Conservation (phyloP, 2,329 filamentous ascomycete species). For the Trichophyton benhamiae region DNA sequence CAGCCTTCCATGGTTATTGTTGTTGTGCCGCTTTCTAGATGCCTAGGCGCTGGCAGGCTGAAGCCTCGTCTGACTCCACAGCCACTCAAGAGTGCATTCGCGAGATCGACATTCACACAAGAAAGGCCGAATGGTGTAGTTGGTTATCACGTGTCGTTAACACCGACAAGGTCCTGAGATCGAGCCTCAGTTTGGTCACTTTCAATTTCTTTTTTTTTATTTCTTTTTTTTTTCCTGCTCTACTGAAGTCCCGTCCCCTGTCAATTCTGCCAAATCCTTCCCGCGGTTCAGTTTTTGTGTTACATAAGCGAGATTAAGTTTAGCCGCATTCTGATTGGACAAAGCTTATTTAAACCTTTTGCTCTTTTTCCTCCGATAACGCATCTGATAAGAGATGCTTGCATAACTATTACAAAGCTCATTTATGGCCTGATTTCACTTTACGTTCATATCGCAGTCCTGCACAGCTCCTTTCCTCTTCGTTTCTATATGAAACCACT, state of each 20-base stretch:
- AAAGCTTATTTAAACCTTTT: not conserved
- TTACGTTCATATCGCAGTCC: not conserved
- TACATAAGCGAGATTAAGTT: not conserved
- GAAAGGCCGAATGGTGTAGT: constrained; percentile 5
- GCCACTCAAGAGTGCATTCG: not conserved
- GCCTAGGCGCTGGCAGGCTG: not conserved
- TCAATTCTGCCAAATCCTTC: not conserved
- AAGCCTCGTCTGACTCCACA: not conserved
- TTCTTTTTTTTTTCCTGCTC: not conserved
- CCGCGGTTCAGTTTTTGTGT: not conserved
- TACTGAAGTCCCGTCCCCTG: not conserved
- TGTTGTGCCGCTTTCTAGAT: no score
- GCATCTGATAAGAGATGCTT: constrained; percentile 1
- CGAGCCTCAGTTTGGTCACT: constrained; percentile 3
- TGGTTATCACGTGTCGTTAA: constrained; percentile 5
- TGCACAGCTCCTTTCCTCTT: not conserved
- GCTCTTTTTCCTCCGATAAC: not conserved
- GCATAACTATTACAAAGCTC: not conserved
- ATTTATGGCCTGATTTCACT: not conserved
- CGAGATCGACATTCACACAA: not conserved
- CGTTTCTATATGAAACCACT: not conserved
- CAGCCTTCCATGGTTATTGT: no score
- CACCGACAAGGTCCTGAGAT: constrained; percentile 4
- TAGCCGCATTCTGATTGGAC: not conserved
- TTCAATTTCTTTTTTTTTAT: not conserved